phyloP scores from a whole-genome alignment of 2,329 filamentous ascomycete genomes.

The Fusarium sarcochroum region DNA sequence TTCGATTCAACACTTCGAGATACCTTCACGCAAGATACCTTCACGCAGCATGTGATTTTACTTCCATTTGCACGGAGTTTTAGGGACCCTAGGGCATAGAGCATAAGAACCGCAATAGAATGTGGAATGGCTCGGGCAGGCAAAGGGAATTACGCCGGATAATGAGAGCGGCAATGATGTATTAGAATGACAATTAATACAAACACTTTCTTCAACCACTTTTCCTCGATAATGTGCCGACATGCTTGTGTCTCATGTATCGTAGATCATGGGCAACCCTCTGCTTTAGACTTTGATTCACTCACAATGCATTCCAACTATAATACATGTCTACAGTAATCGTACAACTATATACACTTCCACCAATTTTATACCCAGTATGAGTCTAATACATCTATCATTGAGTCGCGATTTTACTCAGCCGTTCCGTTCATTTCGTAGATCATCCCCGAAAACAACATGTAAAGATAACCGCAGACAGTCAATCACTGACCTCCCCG shows the following conservation, averaged over 20 bases:
- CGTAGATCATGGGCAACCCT: neutral
- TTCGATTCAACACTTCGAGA: conserved; percentile 5
- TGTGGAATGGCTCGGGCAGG: conserved; percentile 14
- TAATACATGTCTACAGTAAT: conserved; percentile 22
- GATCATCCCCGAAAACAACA: neutral
- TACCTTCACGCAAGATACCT: conserved; percentile 17
- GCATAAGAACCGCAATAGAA: conserved; percentile 10
- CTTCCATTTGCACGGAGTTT: conserved; percentile 32
- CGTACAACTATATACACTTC: conserved; percentile 31
- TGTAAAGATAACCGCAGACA: no score
- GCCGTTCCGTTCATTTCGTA: neutral
- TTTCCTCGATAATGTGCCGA: neutral
- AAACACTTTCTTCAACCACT: neutral
- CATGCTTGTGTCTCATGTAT: neutral
- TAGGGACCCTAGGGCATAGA: conserved; percentile 23
- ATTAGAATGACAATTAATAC: conserved; percentile 14
- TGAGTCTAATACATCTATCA: neutral
- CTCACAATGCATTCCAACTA: conserved; percentile 10
- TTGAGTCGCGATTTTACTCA: conserved; percentile 18
- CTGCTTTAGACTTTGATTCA: neutral
- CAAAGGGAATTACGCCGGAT: conserved; percentile 20
- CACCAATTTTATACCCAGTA: neutral
- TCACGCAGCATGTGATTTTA: conserved; percentile 9
- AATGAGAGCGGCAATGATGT: conserved; percentile 10
- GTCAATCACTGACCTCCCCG: neutral